A percentile compares a stretch with the other conserved stretches of the same genome.
phyloP scores from a whole-genome alignment of 352 stramenopile genomes.

The Aphanomyces cochlioides region DNA sequence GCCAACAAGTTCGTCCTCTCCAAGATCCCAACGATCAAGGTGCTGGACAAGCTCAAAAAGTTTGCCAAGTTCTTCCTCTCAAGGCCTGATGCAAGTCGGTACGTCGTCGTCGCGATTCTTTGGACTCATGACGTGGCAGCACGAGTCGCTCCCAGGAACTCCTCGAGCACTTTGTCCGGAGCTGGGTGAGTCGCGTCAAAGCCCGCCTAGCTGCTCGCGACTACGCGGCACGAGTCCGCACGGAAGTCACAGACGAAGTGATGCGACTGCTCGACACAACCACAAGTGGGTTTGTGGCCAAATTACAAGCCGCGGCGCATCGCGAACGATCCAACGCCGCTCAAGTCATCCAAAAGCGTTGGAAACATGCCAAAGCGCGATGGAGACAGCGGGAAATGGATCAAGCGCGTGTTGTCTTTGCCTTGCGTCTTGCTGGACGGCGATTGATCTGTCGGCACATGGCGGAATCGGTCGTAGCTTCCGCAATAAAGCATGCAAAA shows the following conservation, averaged over 20 bases:
- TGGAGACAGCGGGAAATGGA: background rate
- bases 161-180: conserved; percentile 9
- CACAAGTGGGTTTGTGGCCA: background rate
- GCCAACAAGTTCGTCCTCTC: conserved; percentile 9
- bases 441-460: background rate
- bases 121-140: background rate
- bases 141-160: background rate
- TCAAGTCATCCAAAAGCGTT: background rate
- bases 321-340: background rate
- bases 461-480: background rate
- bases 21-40: conserved; percentile 1
- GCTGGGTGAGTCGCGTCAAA: background rate
- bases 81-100: background rate
- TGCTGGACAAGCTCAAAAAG: conserved; percentile 13
- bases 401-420: background rate
- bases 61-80: conserved; percentile 13
- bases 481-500: background rate
- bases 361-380: background rate
- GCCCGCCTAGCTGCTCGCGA: background rate
- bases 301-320: background rate
- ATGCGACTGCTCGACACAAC: background rate
- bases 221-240: background rate
- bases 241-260: background rate
- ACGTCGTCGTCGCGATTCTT: background rate
- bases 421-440: background rate